These are phyloP conservation scores for Debaryomyces fabryi DNA, from an alignment of 1,139 yeast species.

Conservation along the genomic window DNA sequence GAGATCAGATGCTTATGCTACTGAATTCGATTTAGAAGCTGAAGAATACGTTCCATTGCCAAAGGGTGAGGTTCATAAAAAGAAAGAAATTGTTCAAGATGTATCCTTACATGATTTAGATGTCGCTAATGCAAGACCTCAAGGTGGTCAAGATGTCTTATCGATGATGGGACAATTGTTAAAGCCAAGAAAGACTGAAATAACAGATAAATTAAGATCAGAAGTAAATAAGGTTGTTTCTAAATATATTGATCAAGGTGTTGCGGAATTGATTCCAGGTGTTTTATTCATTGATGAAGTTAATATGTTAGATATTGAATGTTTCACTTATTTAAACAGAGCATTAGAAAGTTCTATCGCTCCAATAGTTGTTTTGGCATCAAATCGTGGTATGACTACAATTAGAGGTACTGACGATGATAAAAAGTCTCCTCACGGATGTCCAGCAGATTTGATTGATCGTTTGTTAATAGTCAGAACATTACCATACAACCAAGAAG, in stretches of 20 bases:
- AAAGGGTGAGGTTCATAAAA: constrained; percentile 98
- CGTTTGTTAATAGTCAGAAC: constrained; percentile 90
- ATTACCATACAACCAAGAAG: constrained; percentile 80
- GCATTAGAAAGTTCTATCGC: constrained; percentile 92
- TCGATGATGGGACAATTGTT: constrained; percentile 98
- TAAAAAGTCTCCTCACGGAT: constrained; percentile 85
- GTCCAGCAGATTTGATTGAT: constrained; percentile 93
- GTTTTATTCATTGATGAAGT: constrained; percentile 97
- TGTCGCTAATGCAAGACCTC: constrained; percentile 95
- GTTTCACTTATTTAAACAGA: constrained; percentile 89
- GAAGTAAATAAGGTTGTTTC: constrained; percentile 97
- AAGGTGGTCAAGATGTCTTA: constrained; percentile 97
- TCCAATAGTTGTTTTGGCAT: constrained; percentile 92
- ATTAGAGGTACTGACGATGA: constrained; percentile 87
- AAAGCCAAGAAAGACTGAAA: constrained; percentile 97
- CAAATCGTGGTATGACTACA: constrained; percentile 91
- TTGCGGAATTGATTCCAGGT: constrained; percentile 97
- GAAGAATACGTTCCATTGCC: constrained; percentile 99
- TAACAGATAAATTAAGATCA: constrained; percentile 88
- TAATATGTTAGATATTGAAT: constrained; percentile 95
- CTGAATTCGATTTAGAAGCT: constrained; percentile 97
- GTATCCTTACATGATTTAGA: constrained; percentile 95
- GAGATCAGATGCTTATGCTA: constrained; percentile 96
- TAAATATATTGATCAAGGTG: constrained; percentile 95
- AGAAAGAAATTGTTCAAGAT: constrained; percentile 97